Evolutionary conservation across 2,329 filamentous ascomycete species (phyloP).

Genomic region (Pezicula neosporulosa): DNA sequence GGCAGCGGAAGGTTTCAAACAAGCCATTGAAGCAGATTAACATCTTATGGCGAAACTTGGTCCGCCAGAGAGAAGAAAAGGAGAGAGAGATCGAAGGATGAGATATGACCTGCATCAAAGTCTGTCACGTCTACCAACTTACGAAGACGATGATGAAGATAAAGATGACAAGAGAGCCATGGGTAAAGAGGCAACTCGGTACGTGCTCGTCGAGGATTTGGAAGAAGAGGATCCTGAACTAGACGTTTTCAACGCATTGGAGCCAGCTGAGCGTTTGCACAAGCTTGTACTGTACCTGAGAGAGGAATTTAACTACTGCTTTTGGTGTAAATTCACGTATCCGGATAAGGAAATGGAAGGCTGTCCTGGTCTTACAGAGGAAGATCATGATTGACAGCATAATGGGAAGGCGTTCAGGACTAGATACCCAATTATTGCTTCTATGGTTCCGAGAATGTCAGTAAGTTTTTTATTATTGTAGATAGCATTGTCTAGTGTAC

Average conservation of each 20-base stretch:
- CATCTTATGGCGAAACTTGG: conserved; percentile 74
- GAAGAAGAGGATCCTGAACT: conserved; percentile 80
- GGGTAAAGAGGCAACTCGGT: conserved; percentile 51
- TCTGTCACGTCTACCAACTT: conserved; percentile 59
- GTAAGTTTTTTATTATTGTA: neutral
- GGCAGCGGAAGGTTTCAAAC: conserved; percentile 30
- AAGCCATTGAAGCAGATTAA: conserved; percentile 65
- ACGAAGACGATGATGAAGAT: conserved; percentile 67
- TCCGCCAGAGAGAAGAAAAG: conserved; percentile 65
- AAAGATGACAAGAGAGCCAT: conserved; percentile 68
- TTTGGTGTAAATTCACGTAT: conserved; percentile 92
- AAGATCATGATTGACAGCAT: conserved; percentile 63
- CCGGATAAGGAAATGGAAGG: conserved; percentile 73
- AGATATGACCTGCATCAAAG: conserved; percentile 64
- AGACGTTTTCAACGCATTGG: conserved; percentile 71
- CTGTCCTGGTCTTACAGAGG: conserved; percentile 83
- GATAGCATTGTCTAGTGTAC: too few species aligned
- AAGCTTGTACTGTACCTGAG: conserved; percentile 68
- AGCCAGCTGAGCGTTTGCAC: conserved; percentile 61
- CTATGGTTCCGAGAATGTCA: neutral
- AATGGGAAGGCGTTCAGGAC: conserved; percentile 9
- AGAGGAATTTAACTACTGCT: conserved; percentile 76
- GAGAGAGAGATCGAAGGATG: conserved; percentile 64
- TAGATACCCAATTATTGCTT: conserved; percentile 19
- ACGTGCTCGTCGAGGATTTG: conserved; percentile 62